Base-by-base conservation (phyloP, 441 rosid species). In the Populus trichocarpa region DNA sequence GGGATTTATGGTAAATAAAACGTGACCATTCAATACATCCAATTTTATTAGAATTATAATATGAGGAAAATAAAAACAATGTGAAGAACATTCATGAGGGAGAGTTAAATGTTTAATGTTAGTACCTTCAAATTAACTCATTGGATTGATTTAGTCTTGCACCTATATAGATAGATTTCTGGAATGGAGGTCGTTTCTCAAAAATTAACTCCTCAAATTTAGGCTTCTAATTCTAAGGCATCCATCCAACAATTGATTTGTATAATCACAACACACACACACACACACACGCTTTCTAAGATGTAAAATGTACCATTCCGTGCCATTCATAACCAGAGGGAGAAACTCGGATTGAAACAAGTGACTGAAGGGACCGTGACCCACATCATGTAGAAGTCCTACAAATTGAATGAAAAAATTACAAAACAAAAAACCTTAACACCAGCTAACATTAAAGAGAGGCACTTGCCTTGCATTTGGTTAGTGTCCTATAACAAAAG, bases 341-440 rank as follows among this genome's bases (percentile, higher is more conserved):
- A 94, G 96, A 80, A 94, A 94, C 77, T 83, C 93, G 23, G 93
- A 90, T 79, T 94, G 97, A 88, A 94, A 92, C 86, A 90, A 80
- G 85, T 94, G 95, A 80, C 97, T 94, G 79, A 94, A 92, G 74
- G 98, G 98, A 42, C 97, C 98, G 86, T 94, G 97, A 38, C 97
- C 98, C 74, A 92, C 85, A 84, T 94, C 97, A 84, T 94, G 97
- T 75, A 94, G 87, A 78, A 94, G 94, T 69, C 98, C 98, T 92
- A 76, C 73, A 78, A 32, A 82, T 67, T 79, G 35, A 57, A 74
- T 76, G 42, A 79, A 70, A 69, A 79, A 69, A 67, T 22, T 30
- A 67, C 28, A 23, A 22, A 14, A n/a, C 63, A 6, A 25, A 28
- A 46, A 68, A 71, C 33, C 38, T 3, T 50, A 71, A 66, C 70